Evolutionary conservation across 768 basidiomycete genomes (phyloP), one percentile per base, ranked within the genome.

Genomic region (Rhodotorula diobovata): DNA sequence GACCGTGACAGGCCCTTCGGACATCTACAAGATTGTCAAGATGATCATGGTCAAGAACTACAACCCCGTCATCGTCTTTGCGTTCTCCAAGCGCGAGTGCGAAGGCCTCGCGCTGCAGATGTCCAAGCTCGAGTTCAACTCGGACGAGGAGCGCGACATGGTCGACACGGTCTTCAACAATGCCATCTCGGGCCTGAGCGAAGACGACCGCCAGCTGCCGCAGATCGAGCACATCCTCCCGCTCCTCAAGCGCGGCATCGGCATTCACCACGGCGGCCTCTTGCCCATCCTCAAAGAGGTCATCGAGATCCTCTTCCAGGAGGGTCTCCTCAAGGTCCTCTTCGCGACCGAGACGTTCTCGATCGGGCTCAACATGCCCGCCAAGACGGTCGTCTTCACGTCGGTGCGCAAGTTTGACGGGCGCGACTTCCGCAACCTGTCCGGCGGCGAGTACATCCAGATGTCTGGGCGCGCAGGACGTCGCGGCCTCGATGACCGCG

Each of bases 291-390:
- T 99, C 54, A 99, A 99, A 80, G 96, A 99, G 80, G 93, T 97
- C 59, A 97, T 99, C 80, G 96, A 99, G 80, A 96, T 99, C 67
- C 85, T 99, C 54, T 99, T 99, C 83, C 94, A 97, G 80, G 94
- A 98, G 78, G 94, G 95, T 18, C 84, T 98, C 56, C 93, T 98
- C 83, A 99, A 99, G 80, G 93, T 93, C 43, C 86, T 99, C 51
- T 99, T 98, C 78, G 96, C 96, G 14, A 99, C 96, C 0, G 96
- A 99, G 82, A 99, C 96, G 0, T 97, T 97, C 82, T 95, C 94
- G 25, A 96, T 96, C 68, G 93, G 83, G 30, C 84, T 99, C 55
- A 99, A 99, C 81, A 99, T 99, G 96, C 96, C 96, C 20, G 96
- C 96, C 28, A 98, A 97, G 83, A 98, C 96, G 7, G 96, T 99